Percentiles rank a stretch among this genome's conserved stretches.
These are phyloP conservation scores for Mortierella sp. DNA, from an alignment of 371 early-diverging fungal genomes.

Conservation along the genomic window DNA sequence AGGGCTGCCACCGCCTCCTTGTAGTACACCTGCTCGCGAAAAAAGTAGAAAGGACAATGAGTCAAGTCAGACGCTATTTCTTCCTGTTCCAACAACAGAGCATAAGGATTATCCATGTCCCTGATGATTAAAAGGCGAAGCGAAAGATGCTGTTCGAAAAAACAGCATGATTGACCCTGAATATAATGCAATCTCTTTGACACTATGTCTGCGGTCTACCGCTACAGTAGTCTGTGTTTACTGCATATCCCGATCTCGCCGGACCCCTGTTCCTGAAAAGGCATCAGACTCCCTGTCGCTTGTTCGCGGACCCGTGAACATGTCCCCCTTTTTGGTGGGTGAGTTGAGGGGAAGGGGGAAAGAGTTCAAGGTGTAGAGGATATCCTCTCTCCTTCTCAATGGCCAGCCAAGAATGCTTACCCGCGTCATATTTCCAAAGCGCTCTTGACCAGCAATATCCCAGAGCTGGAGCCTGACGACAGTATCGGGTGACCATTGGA, in stretches of 20 bases:
- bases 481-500: slow-evolving; percentile 66
- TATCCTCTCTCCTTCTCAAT: not conserved
- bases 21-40: slow-evolving; percentile 69
- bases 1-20: slow-evolving; percentile 83
- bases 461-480: slow-evolving; percentile 80
- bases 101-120: too few species aligned
- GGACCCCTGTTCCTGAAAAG: too few species aligned
- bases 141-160: not conserved
- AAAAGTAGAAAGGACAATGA: not conserved
- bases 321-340: not conserved
- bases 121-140: not conserved
- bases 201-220: too few species aligned
- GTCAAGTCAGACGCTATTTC: not conserved
- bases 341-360: not conserved
- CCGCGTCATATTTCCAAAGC: slow-evolving; percentile 82
- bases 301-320: not conserved
- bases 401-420: slow-evolving; percentile 29
- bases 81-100: too few species aligned
- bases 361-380: not conserved
- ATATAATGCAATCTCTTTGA: not conserved
- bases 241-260: too few species aligned
- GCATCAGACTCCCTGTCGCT: not conserved
- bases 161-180: not conserved
- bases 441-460: slow-evolving; percentile 90
- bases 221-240: not conserved